Conservation (phyloP, 2,329 filamentous ascomycete genomes). For the Fusarium albosuccineum region DNA sequence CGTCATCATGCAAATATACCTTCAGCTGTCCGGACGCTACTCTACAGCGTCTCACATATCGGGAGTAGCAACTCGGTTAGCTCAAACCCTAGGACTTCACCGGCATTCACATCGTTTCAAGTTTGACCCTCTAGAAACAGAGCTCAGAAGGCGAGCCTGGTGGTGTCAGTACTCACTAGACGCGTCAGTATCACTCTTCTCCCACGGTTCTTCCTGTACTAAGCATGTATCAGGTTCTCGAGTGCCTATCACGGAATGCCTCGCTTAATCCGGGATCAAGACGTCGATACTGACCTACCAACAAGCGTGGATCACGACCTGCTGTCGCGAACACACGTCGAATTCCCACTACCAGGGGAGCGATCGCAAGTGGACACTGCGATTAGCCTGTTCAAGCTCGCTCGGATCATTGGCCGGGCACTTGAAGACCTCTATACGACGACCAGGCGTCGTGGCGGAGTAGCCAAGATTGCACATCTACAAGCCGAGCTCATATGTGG, state of each 20-base stretch:
- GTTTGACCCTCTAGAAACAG: constrained; percentile 45
- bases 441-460: constrained; percentile 41
- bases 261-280: constrained; percentile 44
- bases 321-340: constrained; percentile 37
- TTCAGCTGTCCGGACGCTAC: constrained; percentile 41
- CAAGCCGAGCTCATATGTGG: constrained; percentile 45
- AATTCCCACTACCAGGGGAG: constrained; percentile 45
- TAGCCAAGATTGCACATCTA: constrained; percentile 40
- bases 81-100: constrained; percentile 43
- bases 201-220: neutral
- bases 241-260: constrained; percentile 46
- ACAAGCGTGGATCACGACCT: constrained; percentile 44
- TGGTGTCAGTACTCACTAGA: constrained; percentile 47
- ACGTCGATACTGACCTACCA: constrained; percentile 45
- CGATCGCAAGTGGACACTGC: constrained; percentile 43
- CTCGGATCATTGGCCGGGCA: constrained; percentile 39
- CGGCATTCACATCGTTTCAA: constrained; percentile 45
- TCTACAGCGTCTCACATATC: constrained; percentile 39
- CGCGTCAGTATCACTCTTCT: constrained; percentile 24
- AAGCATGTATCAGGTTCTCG: constrained; percentile 28
- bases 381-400: constrained; percentile 42
- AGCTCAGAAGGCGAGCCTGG: constrained; percentile 42
- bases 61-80: constrained; percentile 42
- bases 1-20: constrained; percentile 42
- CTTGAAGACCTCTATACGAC: constrained; percentile 45